Percentiles rank a stretch among this genome's conserved stretches.
phyloP scores from a whole-genome alignment of 176 grass and related monocot genomes.

The Puccinellia tenuiflora region DNA sequence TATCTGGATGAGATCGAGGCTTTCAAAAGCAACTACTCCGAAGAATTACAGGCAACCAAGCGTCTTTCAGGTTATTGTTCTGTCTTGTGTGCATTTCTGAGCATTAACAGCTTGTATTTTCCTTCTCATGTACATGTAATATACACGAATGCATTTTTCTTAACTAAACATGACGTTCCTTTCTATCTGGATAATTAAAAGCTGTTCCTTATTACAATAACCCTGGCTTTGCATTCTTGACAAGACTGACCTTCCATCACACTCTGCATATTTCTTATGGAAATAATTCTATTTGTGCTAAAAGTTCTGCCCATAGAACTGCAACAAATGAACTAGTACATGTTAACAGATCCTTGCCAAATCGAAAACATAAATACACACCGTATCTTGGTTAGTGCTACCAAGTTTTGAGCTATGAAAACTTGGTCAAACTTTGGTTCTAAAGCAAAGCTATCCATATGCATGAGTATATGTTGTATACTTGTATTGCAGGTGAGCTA shows the following conservation, averaged over 20 bases:
- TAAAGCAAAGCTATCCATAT: slow-evolving; percentile 7
- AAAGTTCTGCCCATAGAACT: neutral
- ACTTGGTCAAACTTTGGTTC: neutral
- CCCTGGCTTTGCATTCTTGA: neutral
- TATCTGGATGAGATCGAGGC: slow-evolving; percentile 66
- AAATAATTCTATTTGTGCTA: neutral
- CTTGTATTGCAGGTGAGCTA: slow-evolving; percentile 66
- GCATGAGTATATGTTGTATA: slow-evolving; percentile 5
- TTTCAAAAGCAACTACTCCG: slow-evolving; percentile 51
- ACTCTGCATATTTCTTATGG: slow-evolving; percentile 11
- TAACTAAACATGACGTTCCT: neutral
- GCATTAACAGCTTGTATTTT: neutral
- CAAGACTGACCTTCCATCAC: neutral
- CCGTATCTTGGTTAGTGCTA: neutral
- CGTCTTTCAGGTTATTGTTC: slow-evolving; percentile 57
- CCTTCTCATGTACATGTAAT: neutral
- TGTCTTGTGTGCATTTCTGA: neutral
- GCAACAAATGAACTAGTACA: neutral
- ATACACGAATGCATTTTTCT: neutral
- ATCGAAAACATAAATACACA: neutral
- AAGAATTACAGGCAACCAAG: slow-evolving; percentile 73
- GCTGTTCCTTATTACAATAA: neutral
- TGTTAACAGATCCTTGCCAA: neutral
- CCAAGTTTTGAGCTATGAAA: neutral
- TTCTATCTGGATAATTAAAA: neutral